Base-by-base conservation (phyloP, 208 protist genomes). In the Wallacemonas sp. region DNA sequence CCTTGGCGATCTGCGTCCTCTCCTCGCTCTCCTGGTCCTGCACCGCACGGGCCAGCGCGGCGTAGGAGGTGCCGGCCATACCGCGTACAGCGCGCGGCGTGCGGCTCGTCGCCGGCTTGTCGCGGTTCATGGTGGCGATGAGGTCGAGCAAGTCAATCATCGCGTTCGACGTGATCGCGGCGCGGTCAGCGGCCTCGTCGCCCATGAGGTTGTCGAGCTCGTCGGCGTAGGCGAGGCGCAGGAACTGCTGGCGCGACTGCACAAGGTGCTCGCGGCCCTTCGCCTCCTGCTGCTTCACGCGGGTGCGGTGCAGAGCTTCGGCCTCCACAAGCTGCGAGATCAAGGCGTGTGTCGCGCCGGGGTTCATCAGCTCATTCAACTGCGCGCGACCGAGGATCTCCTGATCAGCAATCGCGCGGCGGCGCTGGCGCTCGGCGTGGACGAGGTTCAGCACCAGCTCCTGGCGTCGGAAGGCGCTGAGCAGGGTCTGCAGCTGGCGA, bases 101-200 rank as follows among this genome's bases (percentile, higher is more conserved):
- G n/a, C 20, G 66, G 57, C 45, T 48, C 31, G 2, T n/a, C 12
- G 41, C 61, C 61, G 32, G 45, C 44, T 28, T 39, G 22, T 67
- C 33, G 41, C n/a, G 62, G 31, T 57, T 42, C 62, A 67, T 57
- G 31, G 25, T 44, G 44, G 46, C 42, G 39, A 89, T 54, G 22
- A 92, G 12, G 52, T 87, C 83, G 39, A 89, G 72, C 46, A 82
- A 50, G 46, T 76, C 78, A 44, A 68, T 69, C 86, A 89, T 84
- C 38, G 82, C 86, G 57, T 87, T 75, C 31, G 82, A 78, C 14
- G 70, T 61, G 29, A 89, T 50, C 18, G 80, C 70, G 18, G 85
- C 76, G 38, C 86, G 82, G 29, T 70, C 82, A 33, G 79, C 76
- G 14, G 59, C 66, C 72, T 92, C 86, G 49, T 86, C 83, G 1